Base-by-base conservation (phyloP, 805 yeast species). In the Tetrapisispora namnaoensis region DNA sequence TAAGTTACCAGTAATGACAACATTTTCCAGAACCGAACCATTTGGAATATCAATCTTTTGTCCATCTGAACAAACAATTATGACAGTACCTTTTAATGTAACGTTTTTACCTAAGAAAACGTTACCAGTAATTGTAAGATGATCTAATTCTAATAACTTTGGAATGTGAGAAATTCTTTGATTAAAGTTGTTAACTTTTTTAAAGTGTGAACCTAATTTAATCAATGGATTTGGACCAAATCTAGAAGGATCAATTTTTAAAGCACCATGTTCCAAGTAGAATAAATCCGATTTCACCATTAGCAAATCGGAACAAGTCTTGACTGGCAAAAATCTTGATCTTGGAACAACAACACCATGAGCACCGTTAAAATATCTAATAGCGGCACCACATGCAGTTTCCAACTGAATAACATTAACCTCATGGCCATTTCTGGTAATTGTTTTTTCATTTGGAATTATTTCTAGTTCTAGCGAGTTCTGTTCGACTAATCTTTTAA, bases 371-470 rank as follows among this genome's bases (percentile, higher is more conserved):
- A 93, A 93, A 71, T 90, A 91, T 72, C 95, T 86, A 66, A 93
- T 93, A 44, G 98, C 98, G 37, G 99, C 98, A 75, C 99, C 99
- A 59, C 88, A 96, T 28, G 99, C 99, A 45, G 99, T 93, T 76
- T 93, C 99, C 65, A 93, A 80, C 74, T 91, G 99, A 63, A 91
- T 72, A 46, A 91, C 97, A 63, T 83, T 82, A 58, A 84, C 76
- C 56, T 90, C 96, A 56, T 79, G 79, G 51, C 95, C 95, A 58
- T 77, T 77, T 54, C 71, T 65, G 47, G 80, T 76, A 64, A 93
- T 82, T 46, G 93, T 74, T 74, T 93, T 93, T 59, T 76, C 78
- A 73, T 93, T 93, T 66, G 99, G 98, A 70, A 93, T 93, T 68
- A 93, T 93, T 72, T 93, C 99, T 73, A 86, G 79, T 65, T 83